Conservation (phyloP, 306 rosid species). For the Ammopiptanthus mongolicus region DNA sequence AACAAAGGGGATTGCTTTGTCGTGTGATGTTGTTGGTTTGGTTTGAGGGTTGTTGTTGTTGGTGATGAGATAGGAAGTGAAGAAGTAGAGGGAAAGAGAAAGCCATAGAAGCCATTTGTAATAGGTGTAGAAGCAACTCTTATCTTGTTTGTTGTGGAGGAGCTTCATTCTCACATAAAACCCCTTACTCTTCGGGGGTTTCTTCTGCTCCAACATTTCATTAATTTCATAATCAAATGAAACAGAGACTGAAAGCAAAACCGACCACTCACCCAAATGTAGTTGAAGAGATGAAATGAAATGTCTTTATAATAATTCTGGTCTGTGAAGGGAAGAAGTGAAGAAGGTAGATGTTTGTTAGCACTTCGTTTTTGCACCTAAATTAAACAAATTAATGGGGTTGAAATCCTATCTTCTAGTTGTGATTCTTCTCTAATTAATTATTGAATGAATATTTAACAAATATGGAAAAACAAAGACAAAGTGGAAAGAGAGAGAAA, state of each 20-base stretch:
- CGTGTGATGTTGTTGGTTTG: background rate
- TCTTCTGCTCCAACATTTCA: conserved; percentile 47
- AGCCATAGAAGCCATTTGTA: conserved; percentile 77
- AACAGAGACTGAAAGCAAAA: too few relatives aligned
- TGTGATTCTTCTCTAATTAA: background rate
- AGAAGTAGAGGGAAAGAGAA: conserved; percentile 64
- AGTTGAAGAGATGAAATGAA: background rate
- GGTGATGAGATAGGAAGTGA: conserved; percentile 52
- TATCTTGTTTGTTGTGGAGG: conserved; percentile 50
- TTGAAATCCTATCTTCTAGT: background rate
- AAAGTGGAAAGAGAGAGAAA: background rate
- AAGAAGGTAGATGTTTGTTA: conserved; percentile 41
- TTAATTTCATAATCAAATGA: conserved; percentile 12
- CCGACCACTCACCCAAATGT: background rate
- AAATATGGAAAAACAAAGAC: background rate
- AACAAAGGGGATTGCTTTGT: conserved; percentile 19
- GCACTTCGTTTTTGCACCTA: conserved; percentile 41
- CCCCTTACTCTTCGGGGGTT: conserved; percentile 37
- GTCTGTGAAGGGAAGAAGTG: conserved; percentile 43
- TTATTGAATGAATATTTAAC: background rate
- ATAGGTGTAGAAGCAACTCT: conserved; percentile 43
- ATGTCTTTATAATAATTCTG: too few relatives aligned
- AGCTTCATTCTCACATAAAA: conserved; percentile 73
- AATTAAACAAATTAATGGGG: background rate
- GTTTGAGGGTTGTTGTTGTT: conserved; percentile 10